phyloP scores from a whole-genome alignment of 768 basidiomycete species.

The Xerocomellus dryophilus region DNA sequence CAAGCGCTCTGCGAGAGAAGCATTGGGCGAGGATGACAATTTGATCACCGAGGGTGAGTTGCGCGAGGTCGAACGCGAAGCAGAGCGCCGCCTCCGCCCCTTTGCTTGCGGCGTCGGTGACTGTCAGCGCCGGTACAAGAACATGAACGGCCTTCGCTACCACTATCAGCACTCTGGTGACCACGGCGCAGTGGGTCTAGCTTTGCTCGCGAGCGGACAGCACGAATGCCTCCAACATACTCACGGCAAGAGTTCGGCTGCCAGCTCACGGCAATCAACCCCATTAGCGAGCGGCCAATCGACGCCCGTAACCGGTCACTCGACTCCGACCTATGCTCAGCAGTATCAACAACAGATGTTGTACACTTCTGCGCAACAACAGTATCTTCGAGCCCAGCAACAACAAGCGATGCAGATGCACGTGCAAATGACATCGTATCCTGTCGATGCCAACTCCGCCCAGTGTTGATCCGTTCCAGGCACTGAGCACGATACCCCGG shows the following conservation, averaged over 20 bases:
- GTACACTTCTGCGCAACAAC: slow-evolving; percentile 35
- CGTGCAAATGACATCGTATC: slow-evolving; percentile 24
- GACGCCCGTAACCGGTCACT: slow-evolving; percentile 29
- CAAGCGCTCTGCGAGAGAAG: slow-evolving; percentile 40
- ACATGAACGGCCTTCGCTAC: slow-evolving; percentile 96
- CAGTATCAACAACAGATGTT: slow-evolving; percentile 39
- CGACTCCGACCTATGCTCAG: slow-evolving; percentile 33
- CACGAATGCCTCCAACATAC: slow-evolving; percentile 50
- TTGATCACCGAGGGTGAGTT: slow-evolving; percentile 58
- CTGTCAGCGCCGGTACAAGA: slow-evolving; percentile 89
- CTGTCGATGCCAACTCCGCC: slow-evolving; percentile 13
- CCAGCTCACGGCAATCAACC: slow-evolving; percentile 34
- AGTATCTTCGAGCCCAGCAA: slow-evolving; percentile 36
- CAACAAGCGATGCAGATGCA: slow-evolving; percentile 34
- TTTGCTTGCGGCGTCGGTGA: slow-evolving; percentile 90
- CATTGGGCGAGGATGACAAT: slow-evolving; percentile 41
- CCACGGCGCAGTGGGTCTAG: slow-evolving; percentile 87
- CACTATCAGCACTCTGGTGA: slow-evolving; percentile 97
- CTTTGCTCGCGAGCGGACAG: slow-evolving; percentile 73
- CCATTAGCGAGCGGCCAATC: slow-evolving; percentile 32
- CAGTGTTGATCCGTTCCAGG: slow-evolving; percentile 12
- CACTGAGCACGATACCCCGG: slow-evolving; percentile 16
- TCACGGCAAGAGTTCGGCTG: slow-evolving; percentile 30
- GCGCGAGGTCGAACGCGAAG: slow-evolving; percentile 76
- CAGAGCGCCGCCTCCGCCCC: slow-evolving; percentile 76